These are phyloP conservation scores for Aspergillus sclerotiicarbonarius DNA, from an alignment of 495 filamentous ascomycete species.

Conservation along the genomic window DNA sequence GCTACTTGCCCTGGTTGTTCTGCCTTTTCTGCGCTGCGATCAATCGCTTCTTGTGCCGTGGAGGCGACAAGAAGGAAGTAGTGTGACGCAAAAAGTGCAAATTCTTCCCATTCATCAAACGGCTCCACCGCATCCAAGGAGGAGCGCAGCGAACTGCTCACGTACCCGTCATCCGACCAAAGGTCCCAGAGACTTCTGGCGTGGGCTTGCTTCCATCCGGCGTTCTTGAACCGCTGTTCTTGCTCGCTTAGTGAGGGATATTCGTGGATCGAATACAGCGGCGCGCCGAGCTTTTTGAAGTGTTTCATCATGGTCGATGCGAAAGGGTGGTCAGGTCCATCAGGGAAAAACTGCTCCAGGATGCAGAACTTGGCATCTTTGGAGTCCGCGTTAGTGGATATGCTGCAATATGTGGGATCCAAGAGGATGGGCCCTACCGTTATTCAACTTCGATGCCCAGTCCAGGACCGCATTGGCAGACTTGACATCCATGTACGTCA, in stretches of 20 bases:
- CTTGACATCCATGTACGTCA: slow-evolving; percentile 84
- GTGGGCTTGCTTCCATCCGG: slow-evolving; percentile 62
- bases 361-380: slow-evolving; percentile 67
- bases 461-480: slow-evolving; percentile 69
- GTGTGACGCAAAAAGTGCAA: slow-evolving; percentile 80
- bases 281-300: slow-evolving; percentile 77
- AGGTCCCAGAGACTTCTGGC: slow-evolving; percentile 72
- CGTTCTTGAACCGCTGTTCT: slow-evolving; percentile 57
- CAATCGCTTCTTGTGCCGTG: slow-evolving; percentile 10
- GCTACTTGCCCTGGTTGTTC: neutral
- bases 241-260: slow-evolving; percentile 68
- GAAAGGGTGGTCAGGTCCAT: slow-evolving; percentile 76
- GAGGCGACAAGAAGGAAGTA: slow-evolving; percentile 78
- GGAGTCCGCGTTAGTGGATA: neutral
- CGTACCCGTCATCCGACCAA: slow-evolving; percentile 66
- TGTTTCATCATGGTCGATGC: slow-evolving; percentile 83
- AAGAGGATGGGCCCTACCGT: slow-evolving; percentile 42
- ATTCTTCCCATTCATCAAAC: slow-evolving; percentile 97
- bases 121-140: slow-evolving; percentile 67
- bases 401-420: neutral
- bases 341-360: slow-evolving; percentile 84
- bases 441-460: slow-evolving; percentile 63
- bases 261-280: slow-evolving; percentile 65
- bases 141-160: slow-evolving; percentile 53
- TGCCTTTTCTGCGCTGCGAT: neutral